Conservation (phyloP, 106 monocot genomes). For the Iris macrosiphon region DNA sequence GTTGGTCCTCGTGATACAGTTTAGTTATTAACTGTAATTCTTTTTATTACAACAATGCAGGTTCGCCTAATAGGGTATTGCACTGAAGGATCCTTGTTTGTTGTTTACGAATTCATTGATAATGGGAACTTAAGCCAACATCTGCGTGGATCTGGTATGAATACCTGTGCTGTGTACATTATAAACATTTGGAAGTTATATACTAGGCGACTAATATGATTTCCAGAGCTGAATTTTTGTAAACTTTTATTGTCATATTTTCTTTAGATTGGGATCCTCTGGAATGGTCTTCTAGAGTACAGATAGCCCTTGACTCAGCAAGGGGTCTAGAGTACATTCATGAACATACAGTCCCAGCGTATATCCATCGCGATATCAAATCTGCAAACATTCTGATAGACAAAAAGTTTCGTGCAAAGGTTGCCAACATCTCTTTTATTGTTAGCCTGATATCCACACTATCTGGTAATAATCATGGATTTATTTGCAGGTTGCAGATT, state of each 20-base stretch:
- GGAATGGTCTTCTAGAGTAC: conserved; percentile 64
- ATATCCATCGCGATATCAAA: conserved; percentile 86
- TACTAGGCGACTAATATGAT: not conserved
- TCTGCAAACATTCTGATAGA: conserved; percentile 72
- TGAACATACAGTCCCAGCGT: conserved; percentile 81
- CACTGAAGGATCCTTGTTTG: conserved; percentile 31
- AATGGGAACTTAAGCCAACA: conserved; percentile 59
- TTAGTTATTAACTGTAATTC: too few species aligned
- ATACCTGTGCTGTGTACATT: not conserved
- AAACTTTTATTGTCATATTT: not conserved
- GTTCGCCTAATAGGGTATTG: conserved; percentile 60
- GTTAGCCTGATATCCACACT: not conserved
- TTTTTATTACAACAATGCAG: conserved; percentile 14
- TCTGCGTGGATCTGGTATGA: conserved; percentile 39
- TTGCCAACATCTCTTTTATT: conserved; percentile 3
- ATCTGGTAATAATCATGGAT: not conserved
- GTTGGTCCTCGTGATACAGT: too few species aligned
- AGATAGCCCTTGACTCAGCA: conserved; percentile 86
- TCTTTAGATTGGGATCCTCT: conserved; percentile 38
- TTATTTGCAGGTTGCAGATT: conserved; percentile 67
- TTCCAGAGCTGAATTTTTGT: too few species aligned
- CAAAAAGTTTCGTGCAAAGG: conserved; percentile 18
- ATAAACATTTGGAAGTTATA: not conserved
- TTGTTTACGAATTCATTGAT: conserved; percentile 55
- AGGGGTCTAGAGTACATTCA: conserved; percentile 86